These are phyloP conservation scores for Mycena galericulata DNA, from an alignment of 768 basidiomycete species.

Conservation along the genomic window DNA sequence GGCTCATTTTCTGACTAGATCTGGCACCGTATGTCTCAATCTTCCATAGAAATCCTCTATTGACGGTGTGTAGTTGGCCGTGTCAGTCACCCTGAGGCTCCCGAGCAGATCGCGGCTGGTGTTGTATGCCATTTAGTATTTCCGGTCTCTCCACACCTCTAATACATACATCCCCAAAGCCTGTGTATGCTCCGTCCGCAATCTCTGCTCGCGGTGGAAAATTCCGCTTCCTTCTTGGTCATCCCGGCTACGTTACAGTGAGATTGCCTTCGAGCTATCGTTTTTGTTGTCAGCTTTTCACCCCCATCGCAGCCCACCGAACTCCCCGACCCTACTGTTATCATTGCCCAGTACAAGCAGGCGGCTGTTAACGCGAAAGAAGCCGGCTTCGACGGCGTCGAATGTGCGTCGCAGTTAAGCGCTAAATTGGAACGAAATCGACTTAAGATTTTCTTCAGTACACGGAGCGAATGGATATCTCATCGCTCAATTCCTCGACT, in stretches of 20 bases:
- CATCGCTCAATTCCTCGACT: slow-evolving; percentile 50
- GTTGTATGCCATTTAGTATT: slow-evolving; percentile 43
- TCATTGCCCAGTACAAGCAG: slow-evolving; percentile 45
- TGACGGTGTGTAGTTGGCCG: slow-evolving; percentile 14
- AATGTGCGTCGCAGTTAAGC: background rate
- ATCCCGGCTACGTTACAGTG: slow-evolving; percentile 43
- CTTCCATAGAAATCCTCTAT: background rate
- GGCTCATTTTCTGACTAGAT: slow-evolving; percentile 44
- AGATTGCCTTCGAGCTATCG: background rate
- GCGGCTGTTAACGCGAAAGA: slow-evolving; percentile 49
- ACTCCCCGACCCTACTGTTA: slow-evolving; percentile 45
- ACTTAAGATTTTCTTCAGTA: slow-evolving; percentile 21
- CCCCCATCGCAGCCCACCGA: slow-evolving; percentile 36
- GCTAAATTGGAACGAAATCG: background rate
- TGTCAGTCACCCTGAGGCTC: slow-evolving; percentile 18
- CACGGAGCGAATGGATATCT: slow-evolving; percentile 46
- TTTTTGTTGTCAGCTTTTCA: background rate
- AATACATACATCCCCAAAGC: slow-evolving; percentile 32
- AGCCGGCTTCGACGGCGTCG: slow-evolving; percentile 28
- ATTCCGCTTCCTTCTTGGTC: slow-evolving; percentile 42
- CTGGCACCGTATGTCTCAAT: slow-evolving; percentile 37
- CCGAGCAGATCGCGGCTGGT: slow-evolving; percentile 53
- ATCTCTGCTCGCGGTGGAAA: slow-evolving; percentile 40
- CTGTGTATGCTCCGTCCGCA: slow-evolving; percentile 56
- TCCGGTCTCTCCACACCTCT: background rate